Evolutionary conservation across 345 rosid genomes (phyloP), one percentile per base, ranked within the genome.

Genomic region (Geranium rotundifolium): DNA sequence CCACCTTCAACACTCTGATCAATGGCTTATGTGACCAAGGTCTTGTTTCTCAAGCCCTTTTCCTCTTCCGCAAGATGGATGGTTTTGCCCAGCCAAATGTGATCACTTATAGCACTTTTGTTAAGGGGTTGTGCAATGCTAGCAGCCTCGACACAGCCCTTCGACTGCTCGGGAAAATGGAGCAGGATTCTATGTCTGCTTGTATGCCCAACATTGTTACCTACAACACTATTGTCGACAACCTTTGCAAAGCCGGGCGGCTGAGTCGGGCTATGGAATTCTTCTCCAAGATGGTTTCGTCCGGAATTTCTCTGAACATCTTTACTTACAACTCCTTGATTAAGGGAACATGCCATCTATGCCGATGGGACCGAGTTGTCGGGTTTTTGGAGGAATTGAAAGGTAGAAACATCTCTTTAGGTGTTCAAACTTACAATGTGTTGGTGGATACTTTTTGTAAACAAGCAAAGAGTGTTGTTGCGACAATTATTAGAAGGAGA

Each of bases 91-190:
- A 46, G 3, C 60, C 62, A 6, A 46, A 64, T 17, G 67, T 10
- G 17, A 56, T 59, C n/a, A n/a, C n/a, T n/a, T n/a, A n/a, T 37
- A 62, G 58, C 27, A 66, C 58, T 15, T 10, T 63, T 15, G 13
- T 57, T 3, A 63, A 63, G 29, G 67, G 63, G 10, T 41, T 63
- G 58, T n/a, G n/a, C n/a, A n/a, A n/a, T n/a, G n/a, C n/a, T n/a
- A n/a, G n/a, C n/a, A n/a, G n/a, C n/a, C 41, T 52, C n/a, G 56
- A 14, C 14, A 0, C 13, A 14, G 62, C 62, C 19, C 10, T 72
- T 20, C 19, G 17, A 23, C 54, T 63, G n/a, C 37, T 72, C 19
- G 17, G 19, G 13, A 59, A 55, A 50, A 63, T 55, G 65, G 39
- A 55, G 13, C 50, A 14, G 13, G n/a, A n/a, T n/a, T n/a, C n/a